phyloP scores from a whole-genome alignment of 2,329 filamentous ascomycete genomes.

The Fusarium penzigii region DNA sequence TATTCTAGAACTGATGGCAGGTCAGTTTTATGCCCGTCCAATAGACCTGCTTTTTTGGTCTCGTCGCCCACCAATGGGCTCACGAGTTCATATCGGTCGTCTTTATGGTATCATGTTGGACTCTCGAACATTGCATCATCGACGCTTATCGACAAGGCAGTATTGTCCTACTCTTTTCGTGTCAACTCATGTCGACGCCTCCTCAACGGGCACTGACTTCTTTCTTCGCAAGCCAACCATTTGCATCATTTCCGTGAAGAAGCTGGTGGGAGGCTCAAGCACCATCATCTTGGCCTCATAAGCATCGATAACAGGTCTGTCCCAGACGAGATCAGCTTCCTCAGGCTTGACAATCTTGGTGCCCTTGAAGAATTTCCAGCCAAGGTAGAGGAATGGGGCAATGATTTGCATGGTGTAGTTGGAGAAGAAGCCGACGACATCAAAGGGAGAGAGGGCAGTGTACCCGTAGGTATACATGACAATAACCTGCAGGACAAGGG shows the following conservation, averaged over 20 bases:
- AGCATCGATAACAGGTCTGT: slow-evolving; percentile 51
- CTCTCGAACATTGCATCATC: too few species aligned
- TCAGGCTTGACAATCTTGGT: slow-evolving; percentile 50
- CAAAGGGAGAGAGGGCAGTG: slow-evolving; percentile 45
- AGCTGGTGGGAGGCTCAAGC: slow-evolving; percentile 41
- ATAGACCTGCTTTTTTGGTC: too few species aligned
- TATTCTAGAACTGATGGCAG: too few species aligned
- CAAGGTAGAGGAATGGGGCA: slow-evolving; percentile 47
- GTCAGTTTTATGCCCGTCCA: too few species aligned
- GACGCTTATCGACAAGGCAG: too few species aligned
- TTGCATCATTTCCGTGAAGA: slow-evolving; percentile 29
- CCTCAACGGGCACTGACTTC: background rate
- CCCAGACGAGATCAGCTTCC: slow-evolving; percentile 57
- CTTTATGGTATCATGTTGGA: too few species aligned
- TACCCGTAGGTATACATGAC: slow-evolving; percentile 52
- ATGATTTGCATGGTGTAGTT: slow-evolving; percentile 54
- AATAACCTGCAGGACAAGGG: slow-evolving; percentile 14
- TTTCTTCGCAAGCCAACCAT: slow-evolving; percentile 9
- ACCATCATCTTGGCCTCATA: slow-evolving; percentile 45
- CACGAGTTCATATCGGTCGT: too few species aligned
- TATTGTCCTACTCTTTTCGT: too few species aligned
- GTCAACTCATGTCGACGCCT: too few species aligned
- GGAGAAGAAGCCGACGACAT: slow-evolving; percentile 41
- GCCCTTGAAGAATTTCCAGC: slow-evolving; percentile 59
- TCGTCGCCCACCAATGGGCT: too few species aligned